Evolutionary conservation across 2,329 filamentous ascomycete genomes (phyloP), one percentile per base, ranked within the genome.

Genomic region (Pyrenochaeta sp.): DNA sequence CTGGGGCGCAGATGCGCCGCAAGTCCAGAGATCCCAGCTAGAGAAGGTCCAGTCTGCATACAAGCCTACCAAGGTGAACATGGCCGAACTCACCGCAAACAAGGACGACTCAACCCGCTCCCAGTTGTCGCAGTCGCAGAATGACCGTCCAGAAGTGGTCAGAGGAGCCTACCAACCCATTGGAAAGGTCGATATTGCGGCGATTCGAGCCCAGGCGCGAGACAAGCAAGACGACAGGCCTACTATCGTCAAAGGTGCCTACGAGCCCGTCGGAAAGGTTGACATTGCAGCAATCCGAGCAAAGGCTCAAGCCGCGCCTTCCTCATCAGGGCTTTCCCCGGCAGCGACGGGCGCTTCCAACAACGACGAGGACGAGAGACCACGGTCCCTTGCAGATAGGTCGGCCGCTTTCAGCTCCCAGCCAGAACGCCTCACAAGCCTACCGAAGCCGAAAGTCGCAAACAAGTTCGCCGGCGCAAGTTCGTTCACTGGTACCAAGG

Each of bases 171-270:
- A 99, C 76, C 92, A 97, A 74, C 95, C 95, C 17, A 81, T 99
- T 66, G 95, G 95, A 51, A 98, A 97, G 79, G 90, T 99, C n/a
- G 93, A 99, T 70, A 98, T 99, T 77, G 90, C 90, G 20, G 93
- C 92, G 32, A 90, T 99, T 63, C 87, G 95, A 59, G 79, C 88
- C 82, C 73, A 91, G 84, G 80, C 92, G 78, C 71, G 88, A 82
- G 60, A 63, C 31, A 58, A 81, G 88, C 81, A 64, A 40, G 92
- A 97, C 69, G 90, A 97, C 63, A 84, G 92, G 49, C 95, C 95
- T 3, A 85, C 89, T 1, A 85, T 87, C 4, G 91, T 98, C 17
- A 98, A 96, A 78, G 95, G 95, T 36, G 86, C 93, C 20, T 99
- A 99, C 71, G 90, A 98, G 75, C 95, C 95, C 1, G 83, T 98